Evolutionary conservation across 2,329 filamentous ascomycete species (phyloP).

Genomic region (Curvularia verruculosa): DNA sequence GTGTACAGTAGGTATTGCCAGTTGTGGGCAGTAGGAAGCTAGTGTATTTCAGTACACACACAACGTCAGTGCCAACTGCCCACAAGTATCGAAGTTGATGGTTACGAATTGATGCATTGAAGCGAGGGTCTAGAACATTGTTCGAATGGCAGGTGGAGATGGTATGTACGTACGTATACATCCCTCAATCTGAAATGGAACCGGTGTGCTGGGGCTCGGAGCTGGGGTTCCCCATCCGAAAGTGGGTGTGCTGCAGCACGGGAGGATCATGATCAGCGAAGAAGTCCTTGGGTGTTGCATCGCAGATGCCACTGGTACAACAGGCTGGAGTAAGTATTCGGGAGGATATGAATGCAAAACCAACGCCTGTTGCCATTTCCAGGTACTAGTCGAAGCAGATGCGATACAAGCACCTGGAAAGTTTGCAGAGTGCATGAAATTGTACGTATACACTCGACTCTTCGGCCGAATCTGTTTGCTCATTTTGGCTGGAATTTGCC

Average conservation of each 20-base stretch:
- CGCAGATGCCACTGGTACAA: conserved; percentile 5
- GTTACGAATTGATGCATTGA: background rate
- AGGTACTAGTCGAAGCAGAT: background rate
- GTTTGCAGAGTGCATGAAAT: background rate
- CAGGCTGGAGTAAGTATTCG: background rate
- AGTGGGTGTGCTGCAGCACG: conserved; percentile 23
- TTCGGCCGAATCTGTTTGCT: background rate
- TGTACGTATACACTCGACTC: background rate
- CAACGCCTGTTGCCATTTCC: conserved; percentile 1
- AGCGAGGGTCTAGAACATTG: conserved; percentile 7
- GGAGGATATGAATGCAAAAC: conserved; percentile 1
- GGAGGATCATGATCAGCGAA: conserved; percentile 30
- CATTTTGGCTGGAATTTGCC: background rate
- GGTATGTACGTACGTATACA: too few relatives aligned
- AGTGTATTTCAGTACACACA: background rate
- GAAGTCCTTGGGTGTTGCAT: conserved; percentile 12
- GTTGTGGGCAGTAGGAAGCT: conserved; percentile 42
- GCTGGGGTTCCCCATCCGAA: conserved; percentile 20
- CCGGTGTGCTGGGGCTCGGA: conserved; percentile 11
- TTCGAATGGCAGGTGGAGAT: conserved; percentile 4
- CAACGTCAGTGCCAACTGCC: conserved; percentile 2
- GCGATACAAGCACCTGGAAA: background rate
- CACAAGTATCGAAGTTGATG: background rate
- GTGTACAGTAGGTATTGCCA: background rate
- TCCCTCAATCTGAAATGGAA: conserved; percentile 3